Base-by-base conservation (phyloP, 1,284 basidiomycete species). In the Cryptococcus maquisensis region DNA sequence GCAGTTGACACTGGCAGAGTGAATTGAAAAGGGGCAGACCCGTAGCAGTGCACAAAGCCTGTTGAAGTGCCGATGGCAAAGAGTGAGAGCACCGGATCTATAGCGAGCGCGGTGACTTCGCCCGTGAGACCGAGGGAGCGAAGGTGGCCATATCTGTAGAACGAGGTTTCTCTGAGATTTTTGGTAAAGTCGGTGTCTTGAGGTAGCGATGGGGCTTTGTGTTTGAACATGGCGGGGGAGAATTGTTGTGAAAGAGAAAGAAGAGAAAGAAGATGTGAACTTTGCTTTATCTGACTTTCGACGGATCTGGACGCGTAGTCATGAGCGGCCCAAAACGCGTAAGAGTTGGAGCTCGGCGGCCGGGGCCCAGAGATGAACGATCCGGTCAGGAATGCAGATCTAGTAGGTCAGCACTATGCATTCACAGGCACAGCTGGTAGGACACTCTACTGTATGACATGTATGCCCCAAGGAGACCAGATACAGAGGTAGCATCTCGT, bases 1-100 rank as follows among this genome's bases (percentile, higher is more conserved):
- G 56, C 48, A 6, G 52, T 61, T 21, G 66, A 65, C 20, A 71
- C 63, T 2, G 67, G 69, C 2, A 77, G 55, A 15, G 66, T 63
- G 59, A 74, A 72, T 36, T 73, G 70, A 54, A 78, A 71, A 20
- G 73, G 54, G 2, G 71, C 51, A 4, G 60, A 49, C 18, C 75
- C 76, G 41, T 65, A 66, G 20, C 75, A 61, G 53, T 77, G 73
- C 1, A 78, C 68, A 10, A 70, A 48, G 10, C 75, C 76, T 1
- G 63, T 55, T 2, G 62, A 57, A 0, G 72, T 75, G 3, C 88
- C 91, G 41, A 87, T 77, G 3, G 87, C 90, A 16, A 95, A 79
- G 16, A 91, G 77, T 5, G 86, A 82, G 37, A 84, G 81, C 38
- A 88, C 74, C 2, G 89, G 85, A 63, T 93, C 88, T 47, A 84